Conservation (phyloP, 768 basidiomycete species). For the Dictyophora rubrovolvata region DNA sequence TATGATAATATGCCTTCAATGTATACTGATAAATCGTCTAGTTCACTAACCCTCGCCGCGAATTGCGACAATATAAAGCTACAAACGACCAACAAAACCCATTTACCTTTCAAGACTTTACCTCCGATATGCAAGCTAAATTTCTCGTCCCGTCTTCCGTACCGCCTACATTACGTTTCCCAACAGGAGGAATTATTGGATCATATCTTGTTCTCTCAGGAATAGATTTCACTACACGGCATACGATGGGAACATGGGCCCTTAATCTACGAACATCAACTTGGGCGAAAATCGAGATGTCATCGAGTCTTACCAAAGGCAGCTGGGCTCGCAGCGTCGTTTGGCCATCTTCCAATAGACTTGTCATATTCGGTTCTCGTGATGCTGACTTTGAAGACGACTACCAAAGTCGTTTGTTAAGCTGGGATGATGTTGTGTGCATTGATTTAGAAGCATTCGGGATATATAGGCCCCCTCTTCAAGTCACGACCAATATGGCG, state of each 20-base stretch:
- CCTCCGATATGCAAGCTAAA: constrained; percentile 21
- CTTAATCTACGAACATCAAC: constrained; percentile 24
- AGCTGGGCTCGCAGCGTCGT: constrained; percentile 35
- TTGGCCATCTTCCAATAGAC: constrained; percentile 23
- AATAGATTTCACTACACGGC: constrained; percentile 30
- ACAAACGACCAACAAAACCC: constrained; percentile 24
- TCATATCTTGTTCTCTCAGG: constrained; percentile 32
- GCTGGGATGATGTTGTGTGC: constrained; percentile 24
- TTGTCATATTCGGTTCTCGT: constrained; percentile 31
- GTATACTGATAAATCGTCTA: background rate
- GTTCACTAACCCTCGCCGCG: constrained; percentile 28
- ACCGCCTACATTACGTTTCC: constrained; percentile 37
- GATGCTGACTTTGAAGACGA: constrained; percentile 23
- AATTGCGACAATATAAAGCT: constrained; percentile 22
- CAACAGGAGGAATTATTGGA: constrained; percentile 34
- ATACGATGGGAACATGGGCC: constrained; percentile 33
- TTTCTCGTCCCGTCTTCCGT: constrained; percentile 23
- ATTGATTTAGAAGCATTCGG: constrained; percentile 33
- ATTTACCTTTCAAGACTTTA: constrained; percentile 14
- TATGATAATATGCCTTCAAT: background rate
- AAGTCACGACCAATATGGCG: constrained; percentile 16
- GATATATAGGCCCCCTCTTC: constrained; percentile 28
- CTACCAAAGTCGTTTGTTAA: constrained; percentile 24
- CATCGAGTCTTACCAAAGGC: constrained; percentile 22
- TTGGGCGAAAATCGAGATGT: constrained; percentile 22